These are phyloP conservation scores for Isatis tinctoria DNA, from an alignment of 345 rosid genomes.

Conservation along the genomic window DNA sequence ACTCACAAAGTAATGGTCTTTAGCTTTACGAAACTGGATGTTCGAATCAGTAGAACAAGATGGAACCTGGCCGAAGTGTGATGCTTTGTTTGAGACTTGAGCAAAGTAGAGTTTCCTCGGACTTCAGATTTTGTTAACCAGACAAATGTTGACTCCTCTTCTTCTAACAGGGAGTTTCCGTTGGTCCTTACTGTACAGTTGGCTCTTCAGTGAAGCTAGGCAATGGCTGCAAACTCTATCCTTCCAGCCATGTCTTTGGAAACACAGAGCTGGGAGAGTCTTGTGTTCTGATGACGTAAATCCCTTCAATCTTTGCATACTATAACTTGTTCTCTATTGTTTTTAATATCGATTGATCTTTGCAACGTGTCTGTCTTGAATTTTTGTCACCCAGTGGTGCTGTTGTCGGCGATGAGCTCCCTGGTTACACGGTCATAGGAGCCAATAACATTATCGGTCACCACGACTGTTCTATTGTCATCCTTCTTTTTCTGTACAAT, in stretches of 20 bases:
- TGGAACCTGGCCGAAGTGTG: not conserved
- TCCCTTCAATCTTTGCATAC: not conserved
- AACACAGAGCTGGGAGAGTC: slow-evolving; percentile 64
- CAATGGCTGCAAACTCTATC: slow-evolving; percentile 62
- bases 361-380: slow-evolving; percentile 4
- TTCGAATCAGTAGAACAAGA: not conserved
- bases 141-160: not conserved
- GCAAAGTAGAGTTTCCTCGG: not conserved
- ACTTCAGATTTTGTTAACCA: not conserved
- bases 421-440: slow-evolving; percentile 67
- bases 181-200: slow-evolving; percentile 82
- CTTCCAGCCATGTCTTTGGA: slow-evolving; percentile 80
- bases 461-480: too few species aligned
- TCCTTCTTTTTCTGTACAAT: too few species aligned
- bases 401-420: slow-evolving; percentile 85
- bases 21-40: not conserved
- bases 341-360: not conserved
- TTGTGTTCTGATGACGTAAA: slow-evolving; percentile 84
- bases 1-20: not conserved
- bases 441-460: slow-evolving; percentile 66
- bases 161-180: slow-evolving; percentile 53
- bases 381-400: slow-evolving; percentile 81
- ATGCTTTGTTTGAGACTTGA: slow-evolving; percentile 14
- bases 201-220: slow-evolving; percentile 82
- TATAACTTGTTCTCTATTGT: not conserved